Evolutionary conservation across 805 yeast genomes (phyloP).

Genomic region (Candida silvicultrix): DNA sequence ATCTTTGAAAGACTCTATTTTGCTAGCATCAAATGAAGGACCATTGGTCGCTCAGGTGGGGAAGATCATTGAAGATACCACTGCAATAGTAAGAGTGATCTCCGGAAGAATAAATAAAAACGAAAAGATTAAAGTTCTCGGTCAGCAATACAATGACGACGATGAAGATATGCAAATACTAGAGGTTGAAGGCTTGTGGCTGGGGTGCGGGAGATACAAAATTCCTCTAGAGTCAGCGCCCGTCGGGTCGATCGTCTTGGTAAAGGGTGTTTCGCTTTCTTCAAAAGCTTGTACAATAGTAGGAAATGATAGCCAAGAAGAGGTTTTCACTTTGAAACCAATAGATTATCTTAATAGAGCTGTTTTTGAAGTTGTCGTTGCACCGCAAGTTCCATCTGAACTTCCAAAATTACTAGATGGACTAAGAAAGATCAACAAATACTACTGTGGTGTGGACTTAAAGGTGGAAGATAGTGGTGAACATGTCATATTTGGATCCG

Average conservation of each 20-base stretch:
- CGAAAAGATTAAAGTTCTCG: conserved; percentile 45
- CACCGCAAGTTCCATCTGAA: conserved; percentile 75
- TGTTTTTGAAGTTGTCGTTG: conserved; percentile 75
- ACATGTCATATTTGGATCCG: conserved; percentile 71
- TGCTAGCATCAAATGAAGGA: conserved; percentile 30
- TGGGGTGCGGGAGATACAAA: conserved; percentile 70
- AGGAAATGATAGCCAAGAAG: conserved; percentile 18
- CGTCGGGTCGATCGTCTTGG: conserved; percentile 63
- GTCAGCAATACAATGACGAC: conserved; percentile 44
- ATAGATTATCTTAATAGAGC: conserved; percentile 44
- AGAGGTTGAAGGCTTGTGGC: conserved; percentile 25
- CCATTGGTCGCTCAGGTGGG: conserved; percentile 47
- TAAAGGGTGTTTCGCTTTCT: conserved; percentile 58
- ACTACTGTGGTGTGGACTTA: conserved; percentile 62
- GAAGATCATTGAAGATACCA: conserved; percentile 51
- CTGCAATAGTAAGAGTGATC: conserved; percentile 54
- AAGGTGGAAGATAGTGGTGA: conserved; percentile 88
- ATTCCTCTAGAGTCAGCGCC: conserved; percentile 45
- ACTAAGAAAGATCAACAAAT: conserved; percentile 50
- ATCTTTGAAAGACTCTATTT: conserved; percentile 12
- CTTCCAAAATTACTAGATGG: conserved; percentile 69
- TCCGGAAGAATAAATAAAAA: conserved; percentile 53
- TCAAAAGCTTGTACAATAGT: conserved; percentile 57
- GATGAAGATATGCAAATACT: conserved; percentile 43
- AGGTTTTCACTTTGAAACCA: conserved; percentile 29